Base-by-base conservation (phyloP, 345 rosid genomes). In the Nephelium lappaceum region DNA sequence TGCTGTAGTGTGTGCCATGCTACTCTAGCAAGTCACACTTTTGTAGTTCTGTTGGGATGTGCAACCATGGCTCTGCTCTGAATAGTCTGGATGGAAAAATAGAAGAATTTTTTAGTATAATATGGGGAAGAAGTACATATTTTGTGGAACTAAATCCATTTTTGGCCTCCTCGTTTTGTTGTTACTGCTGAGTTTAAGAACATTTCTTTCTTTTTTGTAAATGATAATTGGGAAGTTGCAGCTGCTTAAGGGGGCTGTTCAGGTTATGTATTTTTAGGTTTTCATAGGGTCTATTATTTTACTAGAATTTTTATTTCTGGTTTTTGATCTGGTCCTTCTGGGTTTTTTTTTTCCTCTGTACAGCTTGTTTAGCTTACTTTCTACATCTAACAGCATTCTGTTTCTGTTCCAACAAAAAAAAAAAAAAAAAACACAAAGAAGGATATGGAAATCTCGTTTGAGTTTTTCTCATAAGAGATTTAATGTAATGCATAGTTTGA, bases 71-170 rank as follows among this genome's bases (percentile, higher is more conserved):
- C n/a, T 51, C 57, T 16, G 19, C 57, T 51, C 15, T 51, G 15
- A 51, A 51, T 51, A 51, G n/a, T 51, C n/a, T 43, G 72, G 38
- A 49, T 42, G 25, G 72, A 69, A 69, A 12, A 69, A 43, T 43
- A 23, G 19, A 69, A 69, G 38, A 51, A 69, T 69, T 69, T 43
- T 21, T 14, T 1, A 12, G 23, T 6, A 51, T 51, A 15, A 51
- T 51, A 51, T 51, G 19, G 57, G 72, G 31, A 43, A 69, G 72
- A 69, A 15, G 49, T 47, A 7, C 11, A 69, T 45, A 53, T 47
- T 23, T 45, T 69, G 21, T 42, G 27, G 21, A 21, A 24, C 21
- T 45, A 24, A 55, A 24, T 7, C 15, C 58, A 53, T 53, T 5
- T 53, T 45, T 45, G 2, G 11, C 11, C 11, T 45, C 49, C 49